Evolutionary conservation across 805 yeast genomes (phyloP).

Genomic region (Saccharomycopsis sp.): DNA sequence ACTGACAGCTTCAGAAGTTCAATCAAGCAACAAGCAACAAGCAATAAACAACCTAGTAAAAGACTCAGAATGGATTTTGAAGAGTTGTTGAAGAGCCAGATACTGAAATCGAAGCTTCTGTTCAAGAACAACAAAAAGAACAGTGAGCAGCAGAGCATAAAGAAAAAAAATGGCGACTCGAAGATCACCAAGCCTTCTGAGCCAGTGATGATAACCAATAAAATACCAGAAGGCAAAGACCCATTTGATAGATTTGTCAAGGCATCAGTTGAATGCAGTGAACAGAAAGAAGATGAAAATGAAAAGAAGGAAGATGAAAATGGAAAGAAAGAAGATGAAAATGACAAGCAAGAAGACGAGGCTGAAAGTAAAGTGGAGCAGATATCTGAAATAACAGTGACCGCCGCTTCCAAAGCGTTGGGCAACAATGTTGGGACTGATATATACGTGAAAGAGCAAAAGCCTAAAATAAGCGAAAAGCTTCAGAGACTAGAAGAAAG

Average conservation of each 20-base stretch:
- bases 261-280: too few relatives aligned
- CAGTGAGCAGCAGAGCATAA: conserved; percentile 7
- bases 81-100: conserved; percentile 39
- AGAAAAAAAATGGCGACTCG: too few relatives aligned
- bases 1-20: too few relatives aligned
- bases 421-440: too few relatives aligned
- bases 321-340: not conserved
- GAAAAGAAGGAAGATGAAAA: too few relatives aligned
- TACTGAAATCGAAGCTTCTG: conserved; percentile 36
- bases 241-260: too few relatives aligned
- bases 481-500: conserved; percentile 30
- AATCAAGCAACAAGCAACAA: not conserved
- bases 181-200: not conserved
- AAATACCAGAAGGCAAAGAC: conserved; percentile 9
- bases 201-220: conserved; percentile 14
- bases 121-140: conserved; percentile 16
- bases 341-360: not conserved
- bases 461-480: conserved; percentile 18
- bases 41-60: not conserved
- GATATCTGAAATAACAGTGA: not conserved
- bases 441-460: not conserved
- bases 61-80: conserved; percentile 40
- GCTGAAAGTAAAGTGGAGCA: too few relatives aligned
- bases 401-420: too few relatives aligned
- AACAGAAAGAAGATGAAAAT: too few relatives aligned